Base-by-base conservation (phyloP, 2,329 filamentous ascomycete species). In the Sporothrix pallida region DNA sequence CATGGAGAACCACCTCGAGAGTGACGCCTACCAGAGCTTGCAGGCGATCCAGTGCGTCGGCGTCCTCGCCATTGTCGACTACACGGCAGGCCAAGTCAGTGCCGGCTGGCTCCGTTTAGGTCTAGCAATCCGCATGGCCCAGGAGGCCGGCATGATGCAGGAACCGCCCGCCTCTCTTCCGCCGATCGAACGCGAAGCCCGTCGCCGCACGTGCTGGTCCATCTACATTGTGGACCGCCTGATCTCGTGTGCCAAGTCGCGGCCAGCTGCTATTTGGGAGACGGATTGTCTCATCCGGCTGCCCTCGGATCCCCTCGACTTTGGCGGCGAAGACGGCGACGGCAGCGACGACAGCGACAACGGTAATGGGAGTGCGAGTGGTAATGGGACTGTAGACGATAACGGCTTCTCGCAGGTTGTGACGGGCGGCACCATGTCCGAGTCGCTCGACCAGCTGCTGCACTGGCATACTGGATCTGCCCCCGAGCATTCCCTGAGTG, bases 131-230 rank as follows among this genome's bases (percentile, higher is more conserved):
- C 54, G 54, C 54, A 58, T 58, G 54, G 54, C 54, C 8, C 54
- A 58, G 20, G 54, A 58, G 54, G 54, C 54, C 8, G 54, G 54
- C n/a, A 58, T 58, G 54, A 58, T 58, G 54, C 54, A 58, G 23
- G 54, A 58, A 20, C 54, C 54, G n/a, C 54, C 54, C 2, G n/a
- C 54, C 3, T 12, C n/a, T 13, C 54, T 58, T 5, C 23, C 54
- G 20, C 54, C 54, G 10, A 58, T 58, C 23, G 54, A 58, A 10
- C 54, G 54, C 5, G 54, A 58, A 20, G n/a, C 12, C 3, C 54
- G 54, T 2, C 54, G 54, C 23, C 54, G 54, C n/a, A 58, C 54
- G n/a, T 58, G 54, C n/a, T 58, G 54, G 54, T 58, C 54, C n/a
- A 58, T 58, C 54, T 58, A 58, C 20, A 23, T 58, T 7, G 54